These are phyloP conservation scores for Nakazawaea pomicola DNA, from an alignment of 805 yeast species.

Conservation along the genomic window DNA sequence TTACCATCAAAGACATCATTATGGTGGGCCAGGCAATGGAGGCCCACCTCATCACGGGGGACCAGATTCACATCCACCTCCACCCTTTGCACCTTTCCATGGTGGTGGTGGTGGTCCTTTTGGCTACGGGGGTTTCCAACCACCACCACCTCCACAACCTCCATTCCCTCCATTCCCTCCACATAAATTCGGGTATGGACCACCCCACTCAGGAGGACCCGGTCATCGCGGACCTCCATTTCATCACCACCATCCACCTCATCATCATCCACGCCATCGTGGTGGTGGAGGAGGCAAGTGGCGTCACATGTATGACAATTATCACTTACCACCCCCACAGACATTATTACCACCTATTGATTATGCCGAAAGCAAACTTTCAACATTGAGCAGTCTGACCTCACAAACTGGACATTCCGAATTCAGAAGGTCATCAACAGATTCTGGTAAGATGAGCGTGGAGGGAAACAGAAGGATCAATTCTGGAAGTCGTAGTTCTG, in stretches of 20 bases:
- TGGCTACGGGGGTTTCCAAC: too few relatives aligned
- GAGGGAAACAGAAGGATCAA: neutral
- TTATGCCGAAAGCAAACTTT: neutral
- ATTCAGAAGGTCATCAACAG: neutral
- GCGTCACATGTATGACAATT: slow-evolving; percentile 1
- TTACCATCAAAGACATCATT: slow-evolving; percentile 12
- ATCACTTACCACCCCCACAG: slow-evolving; percentile 17
- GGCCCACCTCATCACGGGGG: slow-evolving; percentile 2
- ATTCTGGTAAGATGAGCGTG: too few relatives aligned
- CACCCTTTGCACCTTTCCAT: slow-evolving; percentile 17
- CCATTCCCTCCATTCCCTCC: slow-evolving; percentile 7
- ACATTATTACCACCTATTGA: slow-evolving; percentile 10
- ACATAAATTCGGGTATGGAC: slow-evolving; percentile 12
- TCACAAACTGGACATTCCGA: neutral
- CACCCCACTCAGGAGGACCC: slow-evolving; percentile 8
- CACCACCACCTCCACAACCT: slow-evolving; percentile 19
- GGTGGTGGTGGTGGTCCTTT: too few relatives aligned
- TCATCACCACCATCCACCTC: slow-evolving; percentile 13
- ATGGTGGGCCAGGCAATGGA: slow-evolving; percentile 9
- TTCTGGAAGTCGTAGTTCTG: neutral
- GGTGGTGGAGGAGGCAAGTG: slow-evolving; percentile 4
- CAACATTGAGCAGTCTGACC: neutral
- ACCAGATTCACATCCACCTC: slow-evolving; percentile 12
- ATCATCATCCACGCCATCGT: slow-evolving; percentile 14
- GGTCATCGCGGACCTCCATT: slow-evolving; percentile 10